Evolutionary conservation across 306 rosid genomes (phyloP).

Genomic region (Glycyrrhiza uralensis): DNA sequence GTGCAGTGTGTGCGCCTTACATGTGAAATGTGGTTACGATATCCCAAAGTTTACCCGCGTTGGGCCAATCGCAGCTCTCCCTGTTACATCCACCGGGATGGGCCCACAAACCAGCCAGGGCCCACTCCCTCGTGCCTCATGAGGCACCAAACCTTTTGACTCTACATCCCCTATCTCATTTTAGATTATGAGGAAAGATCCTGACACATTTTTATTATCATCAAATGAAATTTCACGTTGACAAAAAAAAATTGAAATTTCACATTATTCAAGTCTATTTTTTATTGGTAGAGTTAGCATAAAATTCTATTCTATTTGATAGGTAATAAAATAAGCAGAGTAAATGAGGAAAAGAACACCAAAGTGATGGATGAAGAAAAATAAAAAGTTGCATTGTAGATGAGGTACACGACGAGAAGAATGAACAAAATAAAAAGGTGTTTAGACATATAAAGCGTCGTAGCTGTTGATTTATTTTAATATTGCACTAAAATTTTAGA

Average conservation of each 20-base stretch:
- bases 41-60: constrained; percentile 39
- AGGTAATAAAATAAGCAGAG: neutral
- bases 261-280: neutral
- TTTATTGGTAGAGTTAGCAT: neutral
- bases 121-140: constrained; percentile 23
- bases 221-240: neutral
- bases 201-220: neutral
- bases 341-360: neutral
- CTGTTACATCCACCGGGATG: constrained; percentile 12
- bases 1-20: neutral
- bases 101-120: neutral
- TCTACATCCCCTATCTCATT: neutral
- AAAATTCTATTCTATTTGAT: neutral
- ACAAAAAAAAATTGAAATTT: too few species aligned
- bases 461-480: neutral
- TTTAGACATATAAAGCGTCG: neutral
- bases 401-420: neutral
- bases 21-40: constrained; percentile 33
- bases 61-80: constrained; percentile 35
- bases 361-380: neutral
- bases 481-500: neutral
- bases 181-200: neutral
- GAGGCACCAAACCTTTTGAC: neutral
- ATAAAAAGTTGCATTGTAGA: neutral
- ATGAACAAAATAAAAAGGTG: neutral